phyloP scores from a whole-genome alignment of 768 basidiomycete genomes.

The Naganishia antarctica region DNA sequence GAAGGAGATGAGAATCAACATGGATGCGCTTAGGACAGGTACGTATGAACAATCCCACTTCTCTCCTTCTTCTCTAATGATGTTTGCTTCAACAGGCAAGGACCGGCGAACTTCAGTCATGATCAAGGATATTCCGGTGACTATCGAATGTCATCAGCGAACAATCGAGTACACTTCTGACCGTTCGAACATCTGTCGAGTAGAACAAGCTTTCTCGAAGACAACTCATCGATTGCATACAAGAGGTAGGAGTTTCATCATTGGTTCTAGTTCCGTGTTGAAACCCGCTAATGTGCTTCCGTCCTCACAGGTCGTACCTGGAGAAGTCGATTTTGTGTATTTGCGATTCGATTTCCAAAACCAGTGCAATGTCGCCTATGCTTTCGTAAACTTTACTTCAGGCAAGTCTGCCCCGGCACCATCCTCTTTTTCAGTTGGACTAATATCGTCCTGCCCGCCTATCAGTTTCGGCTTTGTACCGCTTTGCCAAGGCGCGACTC shows the following conservation, averaged over 20 bases:
- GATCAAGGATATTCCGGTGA: conserved; percentile 48
- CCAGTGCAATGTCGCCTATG: conserved; percentile 48
- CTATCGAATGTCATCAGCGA: conserved; percentile 5
- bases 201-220: conserved; percentile 47
- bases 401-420: neutral
- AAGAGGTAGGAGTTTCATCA: conserved; percentile 37
- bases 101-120: conserved; percentile 46
- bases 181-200: too few relatives aligned
- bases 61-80: too few relatives aligned
- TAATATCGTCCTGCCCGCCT: neutral
- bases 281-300: too few relatives aligned
- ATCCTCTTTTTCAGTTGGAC: too few relatives aligned
- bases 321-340: conserved; percentile 47
- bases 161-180: too few relatives aligned
- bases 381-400: conserved; percentile 46
- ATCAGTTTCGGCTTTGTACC: conserved; percentile 33
- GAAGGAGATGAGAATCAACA: conserved; percentile 2
- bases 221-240: conserved; percentile 42
- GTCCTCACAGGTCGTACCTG: conserved; percentile 42
- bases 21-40: conserved; percentile 13
- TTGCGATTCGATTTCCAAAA: conserved; percentile 48
- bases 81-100: too few relatives aligned
- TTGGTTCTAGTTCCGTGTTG: too few relatives aligned
- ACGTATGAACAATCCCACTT: too few relatives aligned
- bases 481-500: conserved; percentile 40